phyloP scores from a whole-genome alignment of 768 basidiomycete genomes.

The Naganishia kalamii region DNA sequence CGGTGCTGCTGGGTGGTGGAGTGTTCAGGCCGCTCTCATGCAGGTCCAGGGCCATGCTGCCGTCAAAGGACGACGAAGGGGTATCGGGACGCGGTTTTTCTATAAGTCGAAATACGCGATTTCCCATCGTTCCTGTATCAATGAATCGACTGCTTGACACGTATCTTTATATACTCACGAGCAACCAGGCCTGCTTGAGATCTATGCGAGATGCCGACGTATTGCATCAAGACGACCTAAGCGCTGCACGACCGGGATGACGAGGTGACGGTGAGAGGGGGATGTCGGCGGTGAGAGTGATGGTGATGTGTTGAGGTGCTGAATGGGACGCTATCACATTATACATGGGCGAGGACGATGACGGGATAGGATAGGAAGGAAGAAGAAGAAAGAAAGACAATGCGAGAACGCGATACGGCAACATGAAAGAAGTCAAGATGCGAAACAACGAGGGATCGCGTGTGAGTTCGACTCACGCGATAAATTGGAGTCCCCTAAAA shows the following conservation, averaged over 20 bases:
- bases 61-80: neutral
- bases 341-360: neutral
- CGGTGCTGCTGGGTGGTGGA: conserved; percentile 4
- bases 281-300: neutral
- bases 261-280: too few relatives aligned
- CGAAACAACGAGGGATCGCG: neutral
- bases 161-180: neutral
- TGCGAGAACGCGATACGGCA: neutral
- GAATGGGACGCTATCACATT: neutral
- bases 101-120: neutral
- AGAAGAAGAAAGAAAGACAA: too few relatives aligned
- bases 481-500: neutral
- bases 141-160: neutral
- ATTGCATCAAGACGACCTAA: too few relatives aligned
- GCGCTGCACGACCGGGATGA: neutral
- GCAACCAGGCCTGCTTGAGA: neutral
- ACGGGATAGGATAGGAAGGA: too few relatives aligned
- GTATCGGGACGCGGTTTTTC: neutral
- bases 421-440: neutral
- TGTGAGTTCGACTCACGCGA: conserved; percentile 11
- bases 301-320: neutral
- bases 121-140: neutral
- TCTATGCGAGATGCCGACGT: neutral
- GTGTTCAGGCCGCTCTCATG: neutral
- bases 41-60: neutral